Conservation (phyloP, 2,329 filamentous ascomycete genomes). For the Nothophoma quercina region DNA sequence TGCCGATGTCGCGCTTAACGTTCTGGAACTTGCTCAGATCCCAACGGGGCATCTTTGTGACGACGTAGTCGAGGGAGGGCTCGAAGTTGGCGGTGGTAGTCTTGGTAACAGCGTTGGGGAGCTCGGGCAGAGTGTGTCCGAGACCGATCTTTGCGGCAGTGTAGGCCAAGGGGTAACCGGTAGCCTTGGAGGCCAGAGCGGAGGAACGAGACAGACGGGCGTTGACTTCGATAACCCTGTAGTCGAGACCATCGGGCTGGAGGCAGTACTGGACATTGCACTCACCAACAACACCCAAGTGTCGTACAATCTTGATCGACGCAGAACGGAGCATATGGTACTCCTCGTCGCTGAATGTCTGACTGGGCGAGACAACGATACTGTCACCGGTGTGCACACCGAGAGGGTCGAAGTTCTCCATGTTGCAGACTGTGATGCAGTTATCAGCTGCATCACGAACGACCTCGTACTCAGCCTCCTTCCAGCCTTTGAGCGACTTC, state of each 20-base stretch:
- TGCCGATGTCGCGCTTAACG: slow-evolving; percentile 96
- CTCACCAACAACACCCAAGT: slow-evolving; percentile 96
- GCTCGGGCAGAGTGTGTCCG: slow-evolving; percentile 91
- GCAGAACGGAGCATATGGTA: slow-evolving; percentile 99
- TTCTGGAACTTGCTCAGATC: slow-evolving; percentile 99
- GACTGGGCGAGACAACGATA: slow-evolving; percentile 95
- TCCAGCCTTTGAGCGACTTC: slow-evolving; percentile 99
- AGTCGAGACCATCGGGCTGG: slow-evolving; percentile 95
- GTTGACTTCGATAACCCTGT: slow-evolving; percentile 98
- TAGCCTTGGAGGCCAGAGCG: slow-evolving; percentile 95
- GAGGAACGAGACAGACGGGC: slow-evolving; percentile 97
- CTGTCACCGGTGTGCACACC: slow-evolving; percentile 98
- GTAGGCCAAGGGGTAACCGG: slow-evolving; percentile 95
- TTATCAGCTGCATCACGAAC: slow-evolving; percentile 97
- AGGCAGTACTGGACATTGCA: slow-evolving; percentile 99
- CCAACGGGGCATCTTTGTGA: slow-evolving; percentile 98
- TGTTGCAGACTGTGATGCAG: slow-evolving; percentile 98
- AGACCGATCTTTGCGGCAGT: slow-evolving; percentile 98
- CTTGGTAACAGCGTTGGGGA: slow-evolving; percentile 97
- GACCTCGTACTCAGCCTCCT: slow-evolving; percentile 98
- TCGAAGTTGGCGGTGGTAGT: slow-evolving; percentile 99
- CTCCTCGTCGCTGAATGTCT: slow-evolving; percentile 97
- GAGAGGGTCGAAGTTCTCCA: slow-evolving; percentile 98
- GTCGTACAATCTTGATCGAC: slow-evolving; percentile 97
- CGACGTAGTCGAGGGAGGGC: slow-evolving; percentile 95